These are phyloP conservation scores for Ophiostoma australiae DNA, from an alignment of 2,329 filamentous ascomycete species.

Conservation along the genomic window DNA sequence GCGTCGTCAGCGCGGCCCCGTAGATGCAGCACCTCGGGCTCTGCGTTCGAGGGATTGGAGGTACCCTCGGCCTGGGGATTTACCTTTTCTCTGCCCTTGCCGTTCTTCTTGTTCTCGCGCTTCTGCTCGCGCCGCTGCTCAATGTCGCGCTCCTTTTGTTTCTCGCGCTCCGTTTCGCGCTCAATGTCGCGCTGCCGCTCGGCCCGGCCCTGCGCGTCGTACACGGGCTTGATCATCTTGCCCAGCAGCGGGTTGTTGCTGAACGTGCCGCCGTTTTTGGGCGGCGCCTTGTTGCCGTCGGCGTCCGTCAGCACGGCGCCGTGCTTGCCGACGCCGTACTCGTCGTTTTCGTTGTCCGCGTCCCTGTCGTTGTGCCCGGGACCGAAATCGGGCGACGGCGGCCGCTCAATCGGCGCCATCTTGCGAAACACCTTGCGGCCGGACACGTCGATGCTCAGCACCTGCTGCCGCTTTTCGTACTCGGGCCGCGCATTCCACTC, in stretches of 20 bases:
- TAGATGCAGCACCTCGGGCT: slow-evolving; percentile 24
- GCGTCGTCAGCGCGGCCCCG: slow-evolving; percentile 41
- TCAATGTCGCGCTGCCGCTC: slow-evolving; percentile 32
- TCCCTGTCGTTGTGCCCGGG: slow-evolving; percentile 18
- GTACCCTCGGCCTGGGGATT: neutral
- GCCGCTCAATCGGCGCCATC: slow-evolving; percentile 60
- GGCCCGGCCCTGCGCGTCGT: slow-evolving; percentile 35
- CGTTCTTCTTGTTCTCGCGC: slow-evolving; percentile 9
- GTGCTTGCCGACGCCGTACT: slow-evolving; percentile 28
- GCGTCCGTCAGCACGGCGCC: slow-evolving; percentile 33
- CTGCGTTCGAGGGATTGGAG: neutral
- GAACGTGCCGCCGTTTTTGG: slow-evolving; percentile 51
- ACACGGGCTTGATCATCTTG: slow-evolving; percentile 62
- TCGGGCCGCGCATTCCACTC: slow-evolving; percentile 81
- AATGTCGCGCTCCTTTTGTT: slow-evolving; percentile 8
- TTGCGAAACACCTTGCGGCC: slow-evolving; percentile 70
- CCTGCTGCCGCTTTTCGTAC: slow-evolving; percentile 80
- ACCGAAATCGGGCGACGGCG: slow-evolving; percentile 46
- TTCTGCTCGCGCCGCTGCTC: neutral
- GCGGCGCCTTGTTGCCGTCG: slow-evolving; percentile 33
- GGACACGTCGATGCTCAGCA: slow-evolving; percentile 78
- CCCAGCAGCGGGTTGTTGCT: slow-evolving; percentile 61
- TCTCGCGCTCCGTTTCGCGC: slow-evolving; percentile 24
- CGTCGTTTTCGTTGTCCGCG: slow-evolving; percentile 29
- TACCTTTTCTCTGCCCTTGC: slow-evolving; percentile 6